These are phyloP conservation scores for Aspergillus tamarii DNA, from an alignment of 2,329 filamentous ascomycete species.

Conservation along the genomic window DNA sequence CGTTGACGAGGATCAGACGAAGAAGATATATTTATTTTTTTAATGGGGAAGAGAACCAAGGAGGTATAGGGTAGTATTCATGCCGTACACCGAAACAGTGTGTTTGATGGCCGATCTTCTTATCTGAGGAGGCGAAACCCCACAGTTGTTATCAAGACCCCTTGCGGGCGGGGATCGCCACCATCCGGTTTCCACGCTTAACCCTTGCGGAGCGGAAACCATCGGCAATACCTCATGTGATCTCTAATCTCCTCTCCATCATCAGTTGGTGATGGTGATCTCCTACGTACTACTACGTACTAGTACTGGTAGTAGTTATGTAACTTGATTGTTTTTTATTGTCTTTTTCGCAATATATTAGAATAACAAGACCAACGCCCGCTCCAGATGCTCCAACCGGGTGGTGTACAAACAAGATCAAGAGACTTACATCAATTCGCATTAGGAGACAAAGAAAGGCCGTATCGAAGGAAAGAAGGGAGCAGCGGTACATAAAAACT, in stretches of 20 bases:
- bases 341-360: not conserved
- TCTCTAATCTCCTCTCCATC: not conserved
- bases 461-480: not conserved
- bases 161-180: conserved; percentile 41
- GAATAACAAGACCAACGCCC: not conserved
- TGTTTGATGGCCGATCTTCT: not conserved
- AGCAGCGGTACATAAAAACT: not conserved
- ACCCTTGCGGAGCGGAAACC: not conserved
- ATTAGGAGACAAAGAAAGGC: not conserved
- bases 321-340: not conserved
- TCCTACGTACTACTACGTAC: no score
- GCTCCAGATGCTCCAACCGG: not conserved
- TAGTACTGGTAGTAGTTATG: not conserved
- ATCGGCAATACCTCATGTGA: conserved; percentile 6
- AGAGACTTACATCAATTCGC: conserved; percentile 6
- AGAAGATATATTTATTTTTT: not conserved
- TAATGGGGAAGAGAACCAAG: not conserved
- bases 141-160: not conserved
- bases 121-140: not conserved
- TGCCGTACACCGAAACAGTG: not conserved
- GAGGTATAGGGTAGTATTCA: not conserved
- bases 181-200: conserved; percentile 31
- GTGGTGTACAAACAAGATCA: conserved; percentile 9
- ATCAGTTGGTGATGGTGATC: conserved; percentile 5
- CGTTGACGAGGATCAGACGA: not conserved